These are phyloP conservation scores for Globisporangium takayamanum DNA, from an alignment of 352 stramenopile species.

Conservation along the genomic window DNA sequence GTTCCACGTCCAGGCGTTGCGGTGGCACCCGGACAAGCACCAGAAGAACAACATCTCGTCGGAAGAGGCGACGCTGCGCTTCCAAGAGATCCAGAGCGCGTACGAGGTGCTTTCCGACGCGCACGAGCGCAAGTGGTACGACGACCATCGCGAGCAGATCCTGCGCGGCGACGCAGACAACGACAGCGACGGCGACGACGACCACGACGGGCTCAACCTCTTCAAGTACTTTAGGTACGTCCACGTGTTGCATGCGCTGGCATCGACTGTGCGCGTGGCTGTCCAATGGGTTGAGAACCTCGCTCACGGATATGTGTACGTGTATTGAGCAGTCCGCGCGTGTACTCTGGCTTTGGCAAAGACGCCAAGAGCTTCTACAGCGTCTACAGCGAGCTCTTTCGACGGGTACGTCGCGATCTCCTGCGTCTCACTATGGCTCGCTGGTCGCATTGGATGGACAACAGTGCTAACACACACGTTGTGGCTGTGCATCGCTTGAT, in stretches of 20 bases:
- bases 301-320: neutral
- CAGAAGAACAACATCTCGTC: slow-evolving; percentile 59
- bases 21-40: slow-evolving; percentile 86
- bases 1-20: slow-evolving; percentile 66
- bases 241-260: neutral
- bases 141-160: slow-evolving; percentile 85
- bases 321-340: slow-evolving; percentile 25
- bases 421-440: neutral
- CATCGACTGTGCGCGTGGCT: neutral
- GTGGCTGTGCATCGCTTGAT: neutral
- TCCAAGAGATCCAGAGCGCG: slow-evolving; percentile 83
- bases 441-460: neutral
- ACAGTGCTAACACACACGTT: neutral
- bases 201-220: slow-evolving; percentile 55
- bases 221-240: slow-evolving; percentile 75
- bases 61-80: slow-evolving; percentile 72
- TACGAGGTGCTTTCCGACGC: slow-evolving; percentile 84
- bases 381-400: slow-evolving; percentile 68
- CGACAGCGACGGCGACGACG: slow-evolving; percentile 20
- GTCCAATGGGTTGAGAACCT: slow-evolving; percentile 9
- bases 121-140: slow-evolving; percentile 86
- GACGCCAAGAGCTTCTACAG: slow-evolving; percentile 73
- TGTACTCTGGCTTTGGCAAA: slow-evolving; percentile 74
- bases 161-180: slow-evolving; percentile 53
- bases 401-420: slow-evolving; percentile 28